Evolutionary conservation across 306 rosid genomes (phyloP).

Genomic region (Vachellia pachyceras): DNA sequence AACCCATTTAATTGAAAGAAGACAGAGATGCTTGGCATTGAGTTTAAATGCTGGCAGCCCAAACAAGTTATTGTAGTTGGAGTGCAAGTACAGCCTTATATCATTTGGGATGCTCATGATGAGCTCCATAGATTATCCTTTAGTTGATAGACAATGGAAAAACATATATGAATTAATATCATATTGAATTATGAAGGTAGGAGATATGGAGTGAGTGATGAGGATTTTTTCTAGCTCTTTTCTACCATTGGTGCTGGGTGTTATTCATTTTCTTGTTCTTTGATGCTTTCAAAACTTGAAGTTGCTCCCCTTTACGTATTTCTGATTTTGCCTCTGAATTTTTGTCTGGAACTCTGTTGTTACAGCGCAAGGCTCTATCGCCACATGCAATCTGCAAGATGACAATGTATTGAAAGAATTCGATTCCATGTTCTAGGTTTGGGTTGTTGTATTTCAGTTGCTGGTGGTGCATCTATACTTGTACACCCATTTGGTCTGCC

Average conservation of each 20-base stretch:
- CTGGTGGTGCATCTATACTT: conserved; percentile 36
- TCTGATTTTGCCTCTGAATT: conserved; percentile 9
- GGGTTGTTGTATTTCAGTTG: conserved; percentile 27
- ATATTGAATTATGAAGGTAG: not conserved
- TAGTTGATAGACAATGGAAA: not conserved
- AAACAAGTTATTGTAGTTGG: conserved; percentile 27
- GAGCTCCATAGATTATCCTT: not conserved
- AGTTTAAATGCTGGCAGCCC: not conserved
- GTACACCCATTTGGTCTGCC: conserved; percentile 6
- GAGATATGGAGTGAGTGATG: not conserved
- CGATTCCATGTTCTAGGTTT: conserved; percentile 24
- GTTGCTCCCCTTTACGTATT: not conserved
- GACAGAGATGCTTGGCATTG: not conserved
- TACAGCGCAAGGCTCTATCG: conserved; percentile 1
- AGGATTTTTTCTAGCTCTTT: not conserved
- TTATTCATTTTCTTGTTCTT: not conserved
- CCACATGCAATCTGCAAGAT: conserved; percentile 10
- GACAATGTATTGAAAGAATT: conserved; percentile 18
- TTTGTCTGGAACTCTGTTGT: conserved; percentile 19
- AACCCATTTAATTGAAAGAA: conserved; percentile 20
- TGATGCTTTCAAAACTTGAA: not conserved
- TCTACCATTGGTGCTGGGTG: not conserved
- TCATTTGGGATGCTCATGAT: not conserved
- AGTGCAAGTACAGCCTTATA: not conserved
- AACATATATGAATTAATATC: not conserved